Evolutionary conservation across 169 alveolate genomes (phyloP).

Genomic region (Cryptosporidium ryanae): DNA sequence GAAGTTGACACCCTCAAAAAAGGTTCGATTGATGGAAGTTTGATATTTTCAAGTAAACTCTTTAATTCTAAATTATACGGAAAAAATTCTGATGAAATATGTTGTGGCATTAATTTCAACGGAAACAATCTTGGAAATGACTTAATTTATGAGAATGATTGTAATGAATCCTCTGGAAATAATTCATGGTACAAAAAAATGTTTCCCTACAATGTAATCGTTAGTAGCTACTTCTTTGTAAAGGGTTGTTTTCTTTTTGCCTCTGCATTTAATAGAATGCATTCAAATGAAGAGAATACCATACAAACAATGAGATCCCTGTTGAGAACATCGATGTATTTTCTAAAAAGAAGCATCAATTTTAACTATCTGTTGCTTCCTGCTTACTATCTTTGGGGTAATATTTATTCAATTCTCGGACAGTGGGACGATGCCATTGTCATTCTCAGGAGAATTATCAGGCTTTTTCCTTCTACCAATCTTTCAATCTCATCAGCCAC

Average conservation of each 20-base stretch:
- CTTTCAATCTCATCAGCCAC: slow-evolving; percentile 48
- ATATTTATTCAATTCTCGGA: slow-evolving; percentile 41
- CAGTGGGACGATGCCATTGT: slow-evolving; percentile 72
- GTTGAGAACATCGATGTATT: slow-evolving; percentile 59
- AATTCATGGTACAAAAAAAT: slow-evolving; percentile 51
- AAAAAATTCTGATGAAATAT: slow-evolving; percentile 48
- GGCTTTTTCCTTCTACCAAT: slow-evolving; percentile 47
- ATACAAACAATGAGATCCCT: slow-evolving; percentile 29
- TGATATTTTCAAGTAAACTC: slow-evolving; percentile 36
- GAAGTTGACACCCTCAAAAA: slow-evolving; percentile 14
- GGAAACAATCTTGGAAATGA: slow-evolving; percentile 7
- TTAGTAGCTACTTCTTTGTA: slow-evolving; percentile 37
- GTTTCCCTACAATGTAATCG: slow-evolving; percentile 29
- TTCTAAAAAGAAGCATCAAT: slow-evolving; percentile 49
- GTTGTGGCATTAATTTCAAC: slow-evolving; percentile 39
- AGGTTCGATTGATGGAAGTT: slow-evolving; percentile 43
- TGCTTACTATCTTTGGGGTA: slow-evolving; percentile 63
- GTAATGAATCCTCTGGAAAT: not conserved
- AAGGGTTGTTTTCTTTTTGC: slow-evolving; percentile 41
- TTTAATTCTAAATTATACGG: slow-evolving; percentile 29
- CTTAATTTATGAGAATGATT: not conserved
- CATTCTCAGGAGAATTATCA: slow-evolving; percentile 50
- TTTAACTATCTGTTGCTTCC: slow-evolving; percentile 46
- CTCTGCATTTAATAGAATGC: slow-evolving; percentile 38
- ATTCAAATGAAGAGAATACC: slow-evolving; percentile 6